Evolutionary conservation across 192 early-diverging fungal genomes (phyloP), one percentile per base, ranked within the genome.

Genomic region (Gonapodya sp.): DNA sequence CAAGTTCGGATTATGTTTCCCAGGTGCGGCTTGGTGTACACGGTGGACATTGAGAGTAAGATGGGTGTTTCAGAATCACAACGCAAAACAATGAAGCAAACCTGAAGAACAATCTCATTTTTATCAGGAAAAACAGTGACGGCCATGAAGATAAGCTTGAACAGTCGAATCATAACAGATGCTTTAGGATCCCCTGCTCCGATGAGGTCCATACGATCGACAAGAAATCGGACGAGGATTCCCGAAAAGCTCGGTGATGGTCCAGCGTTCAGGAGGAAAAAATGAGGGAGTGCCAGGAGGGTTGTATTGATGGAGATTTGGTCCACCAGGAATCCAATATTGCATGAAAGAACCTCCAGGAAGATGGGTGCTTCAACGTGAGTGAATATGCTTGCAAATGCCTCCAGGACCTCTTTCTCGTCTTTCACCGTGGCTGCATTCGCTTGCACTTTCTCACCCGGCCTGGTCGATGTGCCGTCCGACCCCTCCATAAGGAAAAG

Each of bases 131-230:
- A 97, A 30, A 94, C 82, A 32, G 93, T 95, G 34, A 98, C 91
- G 35, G 98, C 94, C 92, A 96, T 91, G 83, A 99, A 98, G 0
- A 95, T 91, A 30, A 97, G 83, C 82, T 97, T 97, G 89, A 98
- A 99, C 30, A 98, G 86, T 35, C 95, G 88, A 81, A 99, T 88
- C 90, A 97, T 93, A 1, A 94, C 89, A 0, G 86, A 86, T 1
- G 94, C 90, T 33, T 77, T 18, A 2, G 75, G 18, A 79, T 94
- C 91, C 32, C 87, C 84, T 8, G 89, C 91, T n/a, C 94, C 94
- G 1, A 96, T 83, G 37, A 89, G 87, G 36, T 94, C 93, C 36
- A 97, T 85, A 14, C 92, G 87, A 82, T 94, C 93, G 1, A 95
- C 91, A 16, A 97, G 80, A 81, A 92, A 95, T 0, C 92, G 86